Conservation (phyloP, 352 stramenopile genomes). For the Phytophthora pluvialis region DNA sequence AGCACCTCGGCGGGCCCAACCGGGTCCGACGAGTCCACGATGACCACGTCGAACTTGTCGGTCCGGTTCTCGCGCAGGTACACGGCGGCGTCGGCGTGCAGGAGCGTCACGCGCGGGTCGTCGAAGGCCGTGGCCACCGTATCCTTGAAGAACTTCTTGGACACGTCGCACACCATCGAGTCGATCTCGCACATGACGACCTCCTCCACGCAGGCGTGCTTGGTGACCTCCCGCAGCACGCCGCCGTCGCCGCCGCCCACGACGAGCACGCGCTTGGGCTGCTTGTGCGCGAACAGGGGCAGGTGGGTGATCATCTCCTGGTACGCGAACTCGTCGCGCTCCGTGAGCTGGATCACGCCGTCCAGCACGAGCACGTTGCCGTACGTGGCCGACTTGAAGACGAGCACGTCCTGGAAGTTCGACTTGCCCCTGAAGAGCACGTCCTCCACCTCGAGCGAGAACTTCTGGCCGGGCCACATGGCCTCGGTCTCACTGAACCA, state of each 20-base stretch:
- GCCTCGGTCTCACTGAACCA: conserved; percentile 97
- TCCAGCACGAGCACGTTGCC: conserved; percentile 99
- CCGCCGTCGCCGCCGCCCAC: conserved; percentile 98
- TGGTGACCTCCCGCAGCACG: conserved; percentile 96
- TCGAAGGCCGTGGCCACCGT: conserved; percentile 94
- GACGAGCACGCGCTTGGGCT: conserved; percentile 97
- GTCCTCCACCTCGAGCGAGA: conserved; percentile 94
- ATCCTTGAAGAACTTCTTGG: conserved; percentile 93
- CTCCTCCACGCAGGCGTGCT: conserved; percentile 94
- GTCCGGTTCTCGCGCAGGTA: conserved; percentile 87
- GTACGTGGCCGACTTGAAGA: conserved; percentile 99
- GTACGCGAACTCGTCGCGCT: conserved; percentile 99
- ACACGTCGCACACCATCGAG: conserved; percentile 95
- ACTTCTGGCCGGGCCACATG: conserved; percentile 94
- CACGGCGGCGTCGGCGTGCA: conserved; percentile 92
- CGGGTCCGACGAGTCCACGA: conserved; percentile 97
- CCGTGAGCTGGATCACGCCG: conserved; percentile 98
- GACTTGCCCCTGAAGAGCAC: conserved; percentile 96
- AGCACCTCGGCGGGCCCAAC: conserved; percentile 95
- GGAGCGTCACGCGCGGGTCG: conserved; percentile 95
- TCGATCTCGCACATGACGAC: conserved; percentile 99
- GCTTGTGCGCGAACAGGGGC: conserved; percentile 95
- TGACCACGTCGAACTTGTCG: conserved; percentile 96
- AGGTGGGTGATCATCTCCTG: conserved; percentile 99
- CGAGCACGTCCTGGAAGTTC: conserved; percentile 98